Evolutionary conservation across 805 yeast species (phyloP).

Genomic region (Sugiyamaella marilandica): DNA sequence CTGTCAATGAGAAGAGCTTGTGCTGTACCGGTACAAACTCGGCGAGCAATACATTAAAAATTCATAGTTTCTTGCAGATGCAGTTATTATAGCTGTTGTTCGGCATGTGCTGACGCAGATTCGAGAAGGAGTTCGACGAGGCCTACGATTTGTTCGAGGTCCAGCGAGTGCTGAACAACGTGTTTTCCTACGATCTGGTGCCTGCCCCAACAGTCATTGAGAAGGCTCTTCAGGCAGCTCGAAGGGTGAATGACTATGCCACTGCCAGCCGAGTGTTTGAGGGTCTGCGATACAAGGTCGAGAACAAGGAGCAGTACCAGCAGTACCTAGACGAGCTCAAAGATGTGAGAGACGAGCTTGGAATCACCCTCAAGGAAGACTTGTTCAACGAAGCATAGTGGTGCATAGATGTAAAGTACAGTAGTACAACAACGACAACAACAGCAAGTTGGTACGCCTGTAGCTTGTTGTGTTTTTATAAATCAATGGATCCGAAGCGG

Average conservation of each 20-base stretch:
- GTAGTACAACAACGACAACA: background rate
- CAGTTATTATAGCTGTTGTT: no score
- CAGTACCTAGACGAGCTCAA: constrained; percentile 94
- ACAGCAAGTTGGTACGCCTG: background rate
- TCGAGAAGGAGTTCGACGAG: constrained; percentile 93
- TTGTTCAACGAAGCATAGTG: constrained; percentile 42
- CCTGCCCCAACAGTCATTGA: constrained; percentile 96
- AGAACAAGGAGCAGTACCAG: constrained; percentile 86
- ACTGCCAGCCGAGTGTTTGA: constrained; percentile 98
- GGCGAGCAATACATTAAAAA: no score
- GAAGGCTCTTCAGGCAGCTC: constrained; percentile 94
- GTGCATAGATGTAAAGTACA: background rate
- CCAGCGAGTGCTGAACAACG: constrained; percentile 93
- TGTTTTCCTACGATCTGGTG: constrained; percentile 96
- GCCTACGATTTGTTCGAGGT: constrained; percentile 85
- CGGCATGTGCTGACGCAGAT: constrained; percentile 36
- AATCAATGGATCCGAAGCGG: no score
- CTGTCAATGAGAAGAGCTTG: no score
- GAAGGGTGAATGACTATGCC: constrained; percentile 98
- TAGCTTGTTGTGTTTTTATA: no score
- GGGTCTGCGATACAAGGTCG: constrained; percentile 92
- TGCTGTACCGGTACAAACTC: no score
- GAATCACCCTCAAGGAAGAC: constrained; percentile 88
- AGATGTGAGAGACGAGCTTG: constrained; percentile 85
- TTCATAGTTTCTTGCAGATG: no score